phyloP scores from a whole-genome alignment of 2,329 filamentous ascomycete genomes.

The Alternaria metachromatica region DNA sequence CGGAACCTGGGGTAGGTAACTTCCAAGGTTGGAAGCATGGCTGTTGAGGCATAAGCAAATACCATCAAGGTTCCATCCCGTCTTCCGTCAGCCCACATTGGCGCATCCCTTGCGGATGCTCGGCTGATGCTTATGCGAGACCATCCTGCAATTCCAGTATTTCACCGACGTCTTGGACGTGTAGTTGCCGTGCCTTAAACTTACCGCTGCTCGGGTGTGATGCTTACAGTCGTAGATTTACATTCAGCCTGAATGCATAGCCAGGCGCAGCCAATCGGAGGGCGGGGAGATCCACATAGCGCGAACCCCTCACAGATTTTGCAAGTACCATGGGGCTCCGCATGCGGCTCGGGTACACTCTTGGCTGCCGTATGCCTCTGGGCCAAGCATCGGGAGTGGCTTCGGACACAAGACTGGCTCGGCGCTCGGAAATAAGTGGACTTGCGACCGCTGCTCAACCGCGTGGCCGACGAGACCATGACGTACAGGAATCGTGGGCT shows the following conservation, averaged over 20 bases:
- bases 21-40: background rate
- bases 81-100: background rate
- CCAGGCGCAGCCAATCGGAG: conserved; percentile 23
- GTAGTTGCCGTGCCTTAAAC: background rate
- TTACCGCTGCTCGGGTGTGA: background rate
- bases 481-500: conserved; percentile 17
- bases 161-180: background rate
- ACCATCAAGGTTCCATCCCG: background rate
- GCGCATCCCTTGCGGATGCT: background rate
- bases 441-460: conserved; percentile 5
- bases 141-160: background rate
- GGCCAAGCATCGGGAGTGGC: conserved; percentile 17
- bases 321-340: conserved; percentile 20
- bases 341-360: conserved; percentile 16
- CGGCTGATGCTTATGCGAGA: background rate
- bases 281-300: conserved; percentile 1
- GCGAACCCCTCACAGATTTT: conserved; percentile 22
- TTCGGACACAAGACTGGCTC: conserved; percentile 10
- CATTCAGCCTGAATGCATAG: conserved; percentile 30
- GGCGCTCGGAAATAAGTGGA: conserved; percentile 6
- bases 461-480: conserved; percentile 12
- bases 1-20: background rate
- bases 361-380: conserved; percentile 5
- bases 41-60: background rate
- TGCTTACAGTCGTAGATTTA: background rate